A percentile compares a stretch with the other conserved stretches of the same genome.
Evolutionary conservation across 345 rosid genomes (phyloP).

Genomic region (Salix udensis): DNA sequence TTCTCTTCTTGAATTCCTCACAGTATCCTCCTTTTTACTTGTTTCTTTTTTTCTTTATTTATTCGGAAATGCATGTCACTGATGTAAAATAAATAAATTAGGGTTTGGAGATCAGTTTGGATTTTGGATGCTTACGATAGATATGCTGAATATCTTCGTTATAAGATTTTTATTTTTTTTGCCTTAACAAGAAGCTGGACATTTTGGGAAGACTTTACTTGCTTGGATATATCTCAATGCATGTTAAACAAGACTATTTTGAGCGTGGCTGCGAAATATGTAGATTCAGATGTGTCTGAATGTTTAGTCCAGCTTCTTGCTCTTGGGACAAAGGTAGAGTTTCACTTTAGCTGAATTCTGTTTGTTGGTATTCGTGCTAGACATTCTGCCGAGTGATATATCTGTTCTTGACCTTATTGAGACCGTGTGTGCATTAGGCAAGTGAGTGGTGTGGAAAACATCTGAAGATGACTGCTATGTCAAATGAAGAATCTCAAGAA

Average conservation of each 20-base stretch:
- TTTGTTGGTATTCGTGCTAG: background rate
- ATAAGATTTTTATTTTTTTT: background rate
- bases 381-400: background rate
- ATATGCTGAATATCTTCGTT: background rate
- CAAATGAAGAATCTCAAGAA: conserved; percentile 77
- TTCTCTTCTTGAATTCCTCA: conserved; percentile 44
- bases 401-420: conserved; percentile 11
- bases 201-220: conserved; percentile 85
- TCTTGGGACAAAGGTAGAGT: conserved; percentile 66
- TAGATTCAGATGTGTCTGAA: conserved; percentile 42
- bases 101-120: too few relatives aligned
- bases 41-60: background rate
- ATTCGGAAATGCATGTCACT: too few relatives aligned
- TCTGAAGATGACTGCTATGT: conserved; percentile 76
- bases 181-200: conserved; percentile 50
- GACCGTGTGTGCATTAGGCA: conserved; percentile 37
- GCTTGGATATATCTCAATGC: conserved; percentile 85
- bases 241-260: conserved; percentile 63
- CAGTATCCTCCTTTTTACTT: conserved; percentile 51
- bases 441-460: conserved; percentile 83
- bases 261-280: conserved; percentile 51
- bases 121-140: background rate
- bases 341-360: background rate
- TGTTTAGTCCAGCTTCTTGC: conserved; percentile 43
- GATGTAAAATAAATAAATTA: too few relatives aligned